Percentiles rank a stretch among this genome's conserved stretches.
phyloP scores from a whole-genome alignment of 2,329 filamentous ascomycete genomes.

The Septoria petroselini region DNA sequence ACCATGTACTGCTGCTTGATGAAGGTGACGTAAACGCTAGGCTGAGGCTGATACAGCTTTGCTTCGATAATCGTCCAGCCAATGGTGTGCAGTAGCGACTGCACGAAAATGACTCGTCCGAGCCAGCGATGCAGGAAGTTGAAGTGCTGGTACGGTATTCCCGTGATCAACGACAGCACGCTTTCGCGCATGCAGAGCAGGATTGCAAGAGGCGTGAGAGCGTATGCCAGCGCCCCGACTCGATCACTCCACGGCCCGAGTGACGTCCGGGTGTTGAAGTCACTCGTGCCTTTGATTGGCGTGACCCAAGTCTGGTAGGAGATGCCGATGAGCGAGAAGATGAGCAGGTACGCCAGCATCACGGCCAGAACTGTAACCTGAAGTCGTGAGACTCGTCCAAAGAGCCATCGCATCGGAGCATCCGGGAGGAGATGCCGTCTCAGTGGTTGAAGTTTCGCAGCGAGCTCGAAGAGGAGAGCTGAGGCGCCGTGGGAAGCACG shows the following conservation, averaged over 20 bases:
- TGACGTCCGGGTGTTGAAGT: slow-evolving; percentile 63
- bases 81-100: slow-evolving; percentile 67
- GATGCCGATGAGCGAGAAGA: slow-evolving; percentile 65
- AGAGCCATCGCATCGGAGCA: slow-evolving; percentile 51
- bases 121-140: slow-evolving; percentile 75
- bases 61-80: slow-evolving; percentile 67
- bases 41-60: slow-evolving; percentile 69
- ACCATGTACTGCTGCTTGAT: slow-evolving; percentile 66
- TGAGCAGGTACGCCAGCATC: slow-evolving; percentile 59
- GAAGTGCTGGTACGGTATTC: slow-evolving; percentile 70
- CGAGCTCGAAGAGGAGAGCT: slow-evolving; percentile 23
- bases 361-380: slow-evolving; percentile 62
- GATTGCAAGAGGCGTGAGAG: slow-evolving; percentile 67
- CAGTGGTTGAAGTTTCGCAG: slow-evolving; percentile 8
- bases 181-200: slow-evolving; percentile 67
- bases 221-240: slow-evolving; percentile 68
- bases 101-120: slow-evolving; percentile 68
- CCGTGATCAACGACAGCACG: slow-evolving; percentile 65
- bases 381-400: slow-evolving; percentile 65
- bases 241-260: slow-evolving; percentile 68
- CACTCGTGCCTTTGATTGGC: slow-evolving; percentile 57
- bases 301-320: slow-evolving; percentile 67
- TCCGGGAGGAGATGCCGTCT: slow-evolving; percentile 56
- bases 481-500: slow-evolving; percentile 20
- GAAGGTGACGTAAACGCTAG: slow-evolving; percentile 55